Evolutionary conservation across 2,329 filamentous ascomycete species (phyloP).

Genomic region (Myriangium duriaei): DNA sequence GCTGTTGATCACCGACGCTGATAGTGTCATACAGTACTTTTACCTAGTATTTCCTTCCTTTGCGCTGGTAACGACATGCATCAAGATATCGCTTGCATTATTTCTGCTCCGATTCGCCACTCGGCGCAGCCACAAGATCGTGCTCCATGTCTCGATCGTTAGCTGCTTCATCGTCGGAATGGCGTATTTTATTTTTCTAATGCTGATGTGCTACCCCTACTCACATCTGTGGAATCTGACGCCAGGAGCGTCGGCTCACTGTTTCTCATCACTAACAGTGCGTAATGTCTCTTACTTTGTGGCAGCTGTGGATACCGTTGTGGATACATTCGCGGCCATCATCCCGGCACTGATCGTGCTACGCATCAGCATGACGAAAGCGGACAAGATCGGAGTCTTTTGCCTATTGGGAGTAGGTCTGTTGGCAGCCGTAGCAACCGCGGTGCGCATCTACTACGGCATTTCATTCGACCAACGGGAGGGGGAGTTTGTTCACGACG

Average conservation of each 20-base stretch:
- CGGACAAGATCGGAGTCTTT: conserved; percentile 27
- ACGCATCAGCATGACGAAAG: conserved; percentile 26
- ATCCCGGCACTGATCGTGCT: conserved; percentile 31
- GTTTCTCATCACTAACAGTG: conserved; percentile 34
- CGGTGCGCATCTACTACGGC: conserved; percentile 34
- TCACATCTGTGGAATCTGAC: conserved; percentile 38
- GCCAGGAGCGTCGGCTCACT: conserved; percentile 27
- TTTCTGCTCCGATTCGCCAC: conserved; percentile 42
- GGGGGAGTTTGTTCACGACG: conserved; percentile 32
- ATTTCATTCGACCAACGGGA: conserved; percentile 24
- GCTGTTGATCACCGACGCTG: too few species aligned
- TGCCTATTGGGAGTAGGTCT: conserved; percentile 29
- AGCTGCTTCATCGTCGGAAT: conserved; percentile 33
- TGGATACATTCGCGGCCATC: conserved; percentile 29
- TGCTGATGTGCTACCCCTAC: conserved; percentile 41
- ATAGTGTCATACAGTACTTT: too few species aligned
- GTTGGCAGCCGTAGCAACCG: conserved; percentile 40
- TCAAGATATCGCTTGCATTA: conserved; percentile 42
- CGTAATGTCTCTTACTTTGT: conserved; percentile 28
- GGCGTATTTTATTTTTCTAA: conserved; percentile 38
- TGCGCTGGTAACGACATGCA: conserved; percentile 33
- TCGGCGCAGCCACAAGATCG: conserved; percentile 30
- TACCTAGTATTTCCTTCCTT: conserved; percentile 44
- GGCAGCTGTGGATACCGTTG: conserved; percentile 26
- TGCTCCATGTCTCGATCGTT: conserved; percentile 35